Conservation (phyloP, 306 rosid genomes). For the Casuarina glauca region DNA sequence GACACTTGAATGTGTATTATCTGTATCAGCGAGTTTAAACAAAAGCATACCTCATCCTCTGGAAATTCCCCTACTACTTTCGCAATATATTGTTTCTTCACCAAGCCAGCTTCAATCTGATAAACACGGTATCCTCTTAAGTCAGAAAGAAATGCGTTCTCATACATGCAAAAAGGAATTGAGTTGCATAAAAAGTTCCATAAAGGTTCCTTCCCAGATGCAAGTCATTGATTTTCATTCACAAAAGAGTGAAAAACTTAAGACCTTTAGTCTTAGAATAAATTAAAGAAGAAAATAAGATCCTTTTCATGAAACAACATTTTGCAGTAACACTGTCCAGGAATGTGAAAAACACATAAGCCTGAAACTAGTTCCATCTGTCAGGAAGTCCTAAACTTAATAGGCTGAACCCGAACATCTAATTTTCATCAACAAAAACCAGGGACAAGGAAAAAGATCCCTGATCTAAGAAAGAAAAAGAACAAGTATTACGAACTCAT, state of each 20-base stretch:
- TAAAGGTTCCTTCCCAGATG: not conserved
- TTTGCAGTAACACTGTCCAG: not conserved
- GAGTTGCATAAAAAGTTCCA: not conserved
- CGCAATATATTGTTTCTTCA: slow-evolving; percentile 78
- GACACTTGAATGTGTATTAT: not conserved
- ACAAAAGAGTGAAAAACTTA: not conserved
- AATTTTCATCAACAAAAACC: not conserved
- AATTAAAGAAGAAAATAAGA: not conserved
- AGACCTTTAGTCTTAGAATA: not conserved
- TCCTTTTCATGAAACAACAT: not conserved
- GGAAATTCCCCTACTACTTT: slow-evolving; percentile 78
- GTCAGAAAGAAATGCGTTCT: not conserved
- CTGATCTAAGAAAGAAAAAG: not conserved
- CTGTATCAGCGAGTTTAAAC: slow-evolving; percentile 30
- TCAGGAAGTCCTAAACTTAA: slow-evolving; percentile 3
- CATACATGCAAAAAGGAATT: not conserved
- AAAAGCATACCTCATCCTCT: slow-evolving; percentile 55
- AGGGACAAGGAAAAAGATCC: not conserved
- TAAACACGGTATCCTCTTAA: slow-evolving; percentile 5
- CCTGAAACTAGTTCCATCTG: not conserved
- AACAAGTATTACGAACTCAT: not conserved
- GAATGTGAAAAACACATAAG: not conserved
- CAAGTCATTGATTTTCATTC: not conserved
- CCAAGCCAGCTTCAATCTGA: slow-evolving; percentile 84
- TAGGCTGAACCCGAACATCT: not conserved